Evolutionary conservation across 306 rosid genomes (phyloP).

Genomic region (Pyrus bretschneideri): DNA sequence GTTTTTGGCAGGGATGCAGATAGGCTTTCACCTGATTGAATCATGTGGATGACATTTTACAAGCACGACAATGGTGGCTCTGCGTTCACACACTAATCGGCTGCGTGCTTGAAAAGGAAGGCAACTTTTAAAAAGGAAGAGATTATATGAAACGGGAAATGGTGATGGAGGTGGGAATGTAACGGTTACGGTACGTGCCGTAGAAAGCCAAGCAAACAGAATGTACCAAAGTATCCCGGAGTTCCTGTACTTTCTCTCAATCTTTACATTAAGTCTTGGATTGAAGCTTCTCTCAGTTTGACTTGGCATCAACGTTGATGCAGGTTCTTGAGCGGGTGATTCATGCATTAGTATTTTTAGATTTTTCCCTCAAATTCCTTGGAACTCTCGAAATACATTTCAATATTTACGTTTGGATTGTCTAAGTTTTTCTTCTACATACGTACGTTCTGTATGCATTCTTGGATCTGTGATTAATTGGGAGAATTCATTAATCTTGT

Average conservation of each 20-base stretch:
- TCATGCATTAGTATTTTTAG: conserved; percentile 58
- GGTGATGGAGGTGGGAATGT: background rate
- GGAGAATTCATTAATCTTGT: background rate
- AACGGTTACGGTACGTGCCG: background rate
- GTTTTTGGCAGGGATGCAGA: background rate
- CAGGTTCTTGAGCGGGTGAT: conserved; percentile 57
- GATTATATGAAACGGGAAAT: background rate
- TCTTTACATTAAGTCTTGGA: no score
- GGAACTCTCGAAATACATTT: conserved; percentile 67
- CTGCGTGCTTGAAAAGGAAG: conserved; percentile 16
- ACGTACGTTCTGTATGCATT: background rate
- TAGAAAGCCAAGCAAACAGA: background rate
- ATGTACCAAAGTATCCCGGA: background rate
- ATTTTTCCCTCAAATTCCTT: conserved; percentile 63
- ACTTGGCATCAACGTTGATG: conserved; percentile 50
- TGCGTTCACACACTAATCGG: background rate
- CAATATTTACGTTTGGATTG: no score
- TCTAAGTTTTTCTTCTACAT: no score
- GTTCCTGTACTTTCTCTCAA: no score
- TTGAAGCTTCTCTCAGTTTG: background rate
- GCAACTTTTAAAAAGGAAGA: background rate
- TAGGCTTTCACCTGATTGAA: background rate
- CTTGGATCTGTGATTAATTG: background rate
- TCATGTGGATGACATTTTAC: background rate
- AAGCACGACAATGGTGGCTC: background rate